Evolutionary conservation across 129 eudicot genomes (phyloP).

Genomic region (Tanacetum coccineum): DNA sequence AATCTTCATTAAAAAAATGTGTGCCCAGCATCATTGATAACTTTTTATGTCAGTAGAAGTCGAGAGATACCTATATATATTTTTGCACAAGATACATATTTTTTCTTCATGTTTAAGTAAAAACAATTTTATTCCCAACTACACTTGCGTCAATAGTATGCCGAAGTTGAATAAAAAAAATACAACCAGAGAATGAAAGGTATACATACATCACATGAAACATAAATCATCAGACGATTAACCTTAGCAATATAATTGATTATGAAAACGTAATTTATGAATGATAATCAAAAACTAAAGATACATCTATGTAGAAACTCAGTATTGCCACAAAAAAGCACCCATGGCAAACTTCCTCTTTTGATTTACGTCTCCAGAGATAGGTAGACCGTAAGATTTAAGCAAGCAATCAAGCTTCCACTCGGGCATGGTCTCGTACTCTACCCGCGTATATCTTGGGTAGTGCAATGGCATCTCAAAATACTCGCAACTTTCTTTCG

Average conservation of each 20-base stretch:
- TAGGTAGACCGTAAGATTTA: constrained; percentile 50
- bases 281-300: background rate
- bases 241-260: background rate
- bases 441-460: constrained; percentile 52
- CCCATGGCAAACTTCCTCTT: constrained; percentile 79
- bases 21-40: too few species aligned
- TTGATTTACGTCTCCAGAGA: constrained; percentile 38
- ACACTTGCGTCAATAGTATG: too few species aligned
- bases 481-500: constrained; percentile 24
- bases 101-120: too few species aligned
- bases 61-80: too few species aligned
- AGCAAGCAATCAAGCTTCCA: constrained; percentile 75
- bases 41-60: too few species aligned
- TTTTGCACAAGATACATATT: too few species aligned
- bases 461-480: constrained; percentile 81
- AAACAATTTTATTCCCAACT: too few species aligned
- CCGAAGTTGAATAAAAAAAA: too few species aligned
- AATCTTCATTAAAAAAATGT: too few species aligned
- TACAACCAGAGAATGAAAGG: too few species aligned
- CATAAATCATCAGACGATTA: too few species aligned
- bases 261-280: background rate
- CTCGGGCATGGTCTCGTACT: constrained; percentile 68
- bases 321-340: constrained; percentile 62
- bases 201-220: too few species aligned
- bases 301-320: background rate